phyloP scores from a whole-genome alignment of 345 rosid genomes.

The Salix exigua region DNA sequence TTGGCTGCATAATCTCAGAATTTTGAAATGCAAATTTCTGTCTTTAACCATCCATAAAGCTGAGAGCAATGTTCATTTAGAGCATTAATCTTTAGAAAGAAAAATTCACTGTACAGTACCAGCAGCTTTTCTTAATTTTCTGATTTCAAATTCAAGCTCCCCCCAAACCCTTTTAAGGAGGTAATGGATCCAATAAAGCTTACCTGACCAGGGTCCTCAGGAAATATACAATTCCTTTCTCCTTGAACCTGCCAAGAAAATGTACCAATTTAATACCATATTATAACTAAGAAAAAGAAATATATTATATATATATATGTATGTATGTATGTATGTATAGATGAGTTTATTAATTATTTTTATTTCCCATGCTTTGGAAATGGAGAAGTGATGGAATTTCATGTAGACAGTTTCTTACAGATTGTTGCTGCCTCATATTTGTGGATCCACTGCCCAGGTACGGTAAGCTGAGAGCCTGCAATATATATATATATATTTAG shows the following conservation, averaged over 20 bases:
- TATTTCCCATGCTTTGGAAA: constrained; percentile 7
- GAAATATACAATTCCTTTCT: constrained; percentile 69
- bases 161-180: background rate
- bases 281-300: background rate
- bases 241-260: constrained; percentile 58
- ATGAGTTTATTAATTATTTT: no score
- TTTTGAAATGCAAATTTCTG: constrained; percentile 5
- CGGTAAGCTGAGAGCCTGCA: constrained; percentile 93
- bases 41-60: constrained; percentile 36
- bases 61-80: constrained; percentile 37
- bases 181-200: constrained; percentile 21
- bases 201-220: constrained; percentile 96
- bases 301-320: background rate
- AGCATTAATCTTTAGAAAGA: constrained; percentile 15
- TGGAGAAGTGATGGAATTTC: background rate
- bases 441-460: constrained; percentile 76
- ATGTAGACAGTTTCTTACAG: constrained; percentile 45
- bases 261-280: constrained; percentile 10
- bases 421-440: constrained; percentile 52
- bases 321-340: background rate
- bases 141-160: background rate
- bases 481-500: constrained; percentile 4
- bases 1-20: background rate
- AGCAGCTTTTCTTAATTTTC: background rate
- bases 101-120: constrained; percentile 14